These are phyloP conservation scores for Apocynum venetum DNA, from an alignment of 257 asterid genomes.

Conservation along the genomic window DNA sequence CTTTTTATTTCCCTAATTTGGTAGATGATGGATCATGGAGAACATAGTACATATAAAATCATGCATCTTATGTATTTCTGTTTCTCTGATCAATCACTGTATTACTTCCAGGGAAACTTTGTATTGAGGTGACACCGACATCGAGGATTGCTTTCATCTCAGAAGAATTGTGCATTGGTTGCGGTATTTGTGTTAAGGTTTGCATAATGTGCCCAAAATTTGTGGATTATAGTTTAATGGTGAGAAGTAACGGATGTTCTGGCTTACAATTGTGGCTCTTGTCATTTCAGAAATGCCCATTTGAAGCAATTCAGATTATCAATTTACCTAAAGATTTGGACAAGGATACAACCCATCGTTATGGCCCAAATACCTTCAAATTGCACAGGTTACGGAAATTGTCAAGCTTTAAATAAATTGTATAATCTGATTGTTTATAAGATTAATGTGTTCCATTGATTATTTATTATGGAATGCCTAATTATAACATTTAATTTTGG, in stretches of 20 bases:
- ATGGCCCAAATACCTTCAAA: slow-evolving; percentile 94
- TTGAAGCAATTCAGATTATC: slow-evolving; percentile 93
- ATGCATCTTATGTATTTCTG: neutral
- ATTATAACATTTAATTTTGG: no score
- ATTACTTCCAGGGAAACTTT: slow-evolving; percentile 62
- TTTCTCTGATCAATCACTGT: slow-evolving; percentile 9
- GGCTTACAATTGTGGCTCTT: slow-evolving; percentile 8
- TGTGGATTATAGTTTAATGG: neutral
- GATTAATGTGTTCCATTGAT: neutral
- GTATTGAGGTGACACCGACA: slow-evolving; percentile 79
- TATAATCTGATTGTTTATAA: neutral
- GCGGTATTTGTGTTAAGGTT: slow-evolving; percentile 98
- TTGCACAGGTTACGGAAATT: slow-evolving; percentile 53
- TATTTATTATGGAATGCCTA: no score
- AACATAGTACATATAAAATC: neutral
- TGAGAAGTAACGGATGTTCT: neutral
- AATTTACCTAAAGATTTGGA: slow-evolving; percentile 90
- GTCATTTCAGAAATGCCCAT: slow-evolving; percentile 76
- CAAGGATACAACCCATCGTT: slow-evolving; percentile 96
- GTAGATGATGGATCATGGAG: neutral
- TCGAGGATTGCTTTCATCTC: slow-evolving; percentile 90
- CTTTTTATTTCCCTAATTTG: neutral
- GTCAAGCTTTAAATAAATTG: neutral
- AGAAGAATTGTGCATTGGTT: slow-evolving; percentile 96
- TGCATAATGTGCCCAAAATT: slow-evolving; percentile 7